These are phyloP conservation scores for Sungouiozyma intestinalis DNA, from an alignment of 805 yeast genomes.

Conservation along the genomic window DNA sequence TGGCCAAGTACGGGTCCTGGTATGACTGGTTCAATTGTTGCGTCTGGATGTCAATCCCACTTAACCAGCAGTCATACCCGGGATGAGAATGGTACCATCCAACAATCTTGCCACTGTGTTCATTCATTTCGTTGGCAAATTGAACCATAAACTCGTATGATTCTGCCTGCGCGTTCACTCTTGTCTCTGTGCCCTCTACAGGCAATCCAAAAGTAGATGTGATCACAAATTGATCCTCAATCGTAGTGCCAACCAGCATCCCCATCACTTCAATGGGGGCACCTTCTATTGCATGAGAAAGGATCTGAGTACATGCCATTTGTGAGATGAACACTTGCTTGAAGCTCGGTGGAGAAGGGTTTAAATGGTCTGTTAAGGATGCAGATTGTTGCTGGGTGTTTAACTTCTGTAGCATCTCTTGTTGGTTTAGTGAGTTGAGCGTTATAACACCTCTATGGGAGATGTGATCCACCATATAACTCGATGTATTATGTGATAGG, in stretches of 20 bases:
- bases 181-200: conserved; percentile 90
- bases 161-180: conserved; percentile 90
- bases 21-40: conserved; percentile 75
- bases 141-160: conserved; percentile 93
- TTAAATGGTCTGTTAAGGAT: neutral
- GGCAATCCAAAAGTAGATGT: conserved; percentile 81
- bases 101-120: conserved; percentile 47
- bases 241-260: conserved; percentile 72
- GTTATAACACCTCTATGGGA: neutral
- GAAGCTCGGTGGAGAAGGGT: conserved; percentile 6
- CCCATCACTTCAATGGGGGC: conserved; percentile 93
- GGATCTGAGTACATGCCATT: conserved; percentile 64
- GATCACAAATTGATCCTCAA: conserved; percentile 47
- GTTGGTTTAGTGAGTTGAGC: neutral
- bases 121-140: conserved; percentile 45
- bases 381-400: neutral
- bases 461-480: neutral
- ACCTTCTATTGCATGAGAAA: conserved; percentile 71
- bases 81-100: conserved; percentile 99
- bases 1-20: conserved; percentile 86
- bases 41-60: conserved; percentile 88
- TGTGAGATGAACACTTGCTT: conserved; percentile 40
- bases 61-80: conserved; percentile 93
- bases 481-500: neutral
- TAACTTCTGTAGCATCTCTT: neutral